Base-by-base conservation (phyloP, 176 grass and related monocot genomes). In the Poa annua region DNA sequence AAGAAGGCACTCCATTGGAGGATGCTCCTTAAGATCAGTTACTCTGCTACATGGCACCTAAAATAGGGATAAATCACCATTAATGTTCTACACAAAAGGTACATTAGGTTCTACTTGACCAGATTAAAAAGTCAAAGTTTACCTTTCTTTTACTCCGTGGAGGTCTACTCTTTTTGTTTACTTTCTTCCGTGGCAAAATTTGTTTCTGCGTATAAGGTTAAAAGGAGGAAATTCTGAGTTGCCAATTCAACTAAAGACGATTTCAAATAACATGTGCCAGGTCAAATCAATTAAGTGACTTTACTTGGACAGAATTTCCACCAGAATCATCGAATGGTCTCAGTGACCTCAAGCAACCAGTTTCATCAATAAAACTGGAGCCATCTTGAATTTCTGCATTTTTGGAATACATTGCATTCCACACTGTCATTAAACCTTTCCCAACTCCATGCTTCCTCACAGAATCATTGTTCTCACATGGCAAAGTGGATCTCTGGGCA, bases 351-450 rank as follows among this genome's bases (percentile, higher is more conserved):
- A 93, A 89, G 80, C 68, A 78, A 87, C 75, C 83, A 94, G 63
- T 85, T 85, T 90, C 83, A 71, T 84, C 89, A 81, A 93, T 85
- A 21, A 88, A 92, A 78, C 73, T 88, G 20, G 77, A 50, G 33
- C 50, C 60, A 16, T 56, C 75, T 81, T 88, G 91, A 53, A 91
- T 91, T 22, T 89, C 48, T 11, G 82, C 7, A 47, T 56, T 83
- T 70, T 82, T 65, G 13, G 93, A 86, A 92, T 94, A 91, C 80
- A 90, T 99, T 69, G 85, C 86, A 73, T 59, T 83, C 93, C 96
- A 99, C 32, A 99, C 91, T 66, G 96, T 96, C 93, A 99, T 99
- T 74, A 99, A 81, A 79, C 96, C 93, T 93, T 99, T 99, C 71
- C 96, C 96, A 52, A 84, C 85, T 80, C 96, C 96, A 88, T 99